Conservation (phyloP, 192 early-diverging fungal species). For the Oehlia diaphana region DNA sequence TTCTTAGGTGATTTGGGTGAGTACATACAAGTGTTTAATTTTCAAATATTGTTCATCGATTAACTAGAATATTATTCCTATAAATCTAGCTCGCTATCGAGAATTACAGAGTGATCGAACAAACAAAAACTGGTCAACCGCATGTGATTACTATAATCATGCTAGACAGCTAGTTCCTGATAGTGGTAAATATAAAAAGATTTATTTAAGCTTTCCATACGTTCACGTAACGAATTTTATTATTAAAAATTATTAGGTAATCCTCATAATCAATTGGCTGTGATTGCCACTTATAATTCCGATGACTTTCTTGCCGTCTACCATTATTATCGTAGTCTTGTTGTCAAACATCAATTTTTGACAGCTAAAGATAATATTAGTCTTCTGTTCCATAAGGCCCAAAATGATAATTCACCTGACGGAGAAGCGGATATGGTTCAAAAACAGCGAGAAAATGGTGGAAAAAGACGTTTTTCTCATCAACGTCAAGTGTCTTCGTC, state of each 20-base stretch:
- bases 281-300: slow-evolving; percentile 57
- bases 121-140: slow-evolving; percentile 57
- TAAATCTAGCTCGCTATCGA: slow-evolving; percentile 56
- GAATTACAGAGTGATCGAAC: slow-evolving; percentile 56
- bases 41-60: slow-evolving; percentile 8
- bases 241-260: slow-evolving; percentile 43
- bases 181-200: slow-evolving; percentile 34
- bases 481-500: slow-evolving; percentile 2
- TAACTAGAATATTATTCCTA: not conserved
- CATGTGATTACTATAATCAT: slow-evolving; percentile 63
- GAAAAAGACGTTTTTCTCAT: slow-evolving; percentile 32
- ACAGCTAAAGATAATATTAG: slow-evolving; percentile 49
- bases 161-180: slow-evolving; percentile 60
- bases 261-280: slow-evolving; percentile 78
- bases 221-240: not conserved
- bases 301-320: slow-evolving; percentile 50
- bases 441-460: slow-evolving; percentile 34
- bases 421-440: not conserved
- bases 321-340: slow-evolving; percentile 52
- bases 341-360: slow-evolving; percentile 47
- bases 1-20: slow-evolving; percentile 69
- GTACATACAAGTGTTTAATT: not conserved
- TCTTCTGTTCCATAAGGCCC: slow-evolving; percentile 43
- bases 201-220: not conserved
- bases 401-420: not conserved